Base-by-base conservation (phyloP, 352 stramenopile species). In the Phytophthora macrochlamydospora region DNA sequence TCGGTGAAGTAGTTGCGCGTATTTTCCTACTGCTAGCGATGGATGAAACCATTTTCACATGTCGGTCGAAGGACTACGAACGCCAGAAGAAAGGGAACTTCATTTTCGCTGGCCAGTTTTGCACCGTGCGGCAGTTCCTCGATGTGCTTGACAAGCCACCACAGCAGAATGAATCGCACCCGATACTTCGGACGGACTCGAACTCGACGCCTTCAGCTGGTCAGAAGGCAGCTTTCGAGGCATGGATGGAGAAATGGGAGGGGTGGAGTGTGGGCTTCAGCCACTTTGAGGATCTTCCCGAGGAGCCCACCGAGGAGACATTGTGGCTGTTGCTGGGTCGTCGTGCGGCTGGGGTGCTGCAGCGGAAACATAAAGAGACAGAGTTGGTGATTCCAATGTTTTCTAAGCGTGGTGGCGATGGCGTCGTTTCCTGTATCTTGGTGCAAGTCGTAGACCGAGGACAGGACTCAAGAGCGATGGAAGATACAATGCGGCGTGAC, bases 321-420 rank as follows among this genome's bases (percentile, higher is more conserved):
- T 32, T 74, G 18, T 73, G 60, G 60, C 37, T 42, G 11, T 50
- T 77, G 56, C 60, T 77, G n/a, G 51, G 42, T 0, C 65, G 65
- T 3, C 50, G 65, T 42, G 61, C 70, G 0, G 65, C 65, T 1
- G 52, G 58, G 3, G 32, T 66, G 0, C 37, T 51, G 74, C 65
- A 43, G 13, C 60, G 65, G 2, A 38, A 53, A 9, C 44, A 66
- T 24, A 46, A 56, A 0, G 7, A 43, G 43, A 54, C 55, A 1
- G 65, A 71, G 13, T n/a, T 66, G 30, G 33, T 69, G 2, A 69
- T 78, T 38, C 65, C 65, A 2, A 59, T 74, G 0, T 69, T 66
- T 28, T 30, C 13, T 5, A 38, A 50, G 14, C 2, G 11, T 43
- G 11, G 12, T n/a, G 31, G 56, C 12, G 37, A 43, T 24, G 18